Conservation (phyloP, 73 alveolate genomes). For the Halteria grandinella region DNA sequence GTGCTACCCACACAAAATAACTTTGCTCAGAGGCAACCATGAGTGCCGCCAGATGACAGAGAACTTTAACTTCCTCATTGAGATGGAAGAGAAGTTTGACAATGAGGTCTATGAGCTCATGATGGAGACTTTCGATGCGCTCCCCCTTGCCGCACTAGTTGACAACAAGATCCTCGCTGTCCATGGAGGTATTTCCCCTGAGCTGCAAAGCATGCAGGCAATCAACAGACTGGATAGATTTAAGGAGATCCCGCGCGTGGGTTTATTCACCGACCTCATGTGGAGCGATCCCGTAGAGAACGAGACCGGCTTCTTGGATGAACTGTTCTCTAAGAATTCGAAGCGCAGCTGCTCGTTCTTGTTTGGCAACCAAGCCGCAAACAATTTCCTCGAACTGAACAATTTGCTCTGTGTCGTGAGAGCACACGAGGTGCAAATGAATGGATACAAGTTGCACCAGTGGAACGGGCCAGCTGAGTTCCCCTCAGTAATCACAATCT, state of each 20-base stretch:
- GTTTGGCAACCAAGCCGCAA: conserved; percentile 55
- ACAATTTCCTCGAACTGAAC: conserved; percentile 30
- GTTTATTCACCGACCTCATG: conserved; percentile 68
- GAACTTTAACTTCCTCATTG: conserved; percentile 75
- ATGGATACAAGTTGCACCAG: conserved; percentile 60
- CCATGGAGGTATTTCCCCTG: conserved; percentile 78
- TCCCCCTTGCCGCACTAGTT: conserved; percentile 88
- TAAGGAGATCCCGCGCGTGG: conserved; percentile 65
- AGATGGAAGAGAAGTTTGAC: conserved; percentile 67
- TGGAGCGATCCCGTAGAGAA: conserved; percentile 79
- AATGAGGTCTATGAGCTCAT: conserved; percentile 61
- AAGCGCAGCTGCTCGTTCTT: conserved; percentile 38
- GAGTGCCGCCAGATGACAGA: conserved; percentile 81
- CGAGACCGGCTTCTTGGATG: conserved; percentile 22
- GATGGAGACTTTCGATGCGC: conserved; percentile 80
- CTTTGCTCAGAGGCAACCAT: conserved; percentile 79
- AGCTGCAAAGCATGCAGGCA: conserved; percentile 28
- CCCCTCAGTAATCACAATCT: conserved; percentile 65
- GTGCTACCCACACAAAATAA: conserved; percentile 57
- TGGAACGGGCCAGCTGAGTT: conserved; percentile 62
- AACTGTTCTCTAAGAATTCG: conserved; percentile 10
- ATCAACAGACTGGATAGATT: conserved; percentile 53
- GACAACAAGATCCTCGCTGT: conserved; percentile 70
- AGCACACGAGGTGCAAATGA: conserved; percentile 71
- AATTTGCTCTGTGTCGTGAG: conserved; percentile 54